Evolutionary conservation across 2,329 filamentous ascomycete species (phyloP).

Genomic region (Arthroderma sp.): DNA sequence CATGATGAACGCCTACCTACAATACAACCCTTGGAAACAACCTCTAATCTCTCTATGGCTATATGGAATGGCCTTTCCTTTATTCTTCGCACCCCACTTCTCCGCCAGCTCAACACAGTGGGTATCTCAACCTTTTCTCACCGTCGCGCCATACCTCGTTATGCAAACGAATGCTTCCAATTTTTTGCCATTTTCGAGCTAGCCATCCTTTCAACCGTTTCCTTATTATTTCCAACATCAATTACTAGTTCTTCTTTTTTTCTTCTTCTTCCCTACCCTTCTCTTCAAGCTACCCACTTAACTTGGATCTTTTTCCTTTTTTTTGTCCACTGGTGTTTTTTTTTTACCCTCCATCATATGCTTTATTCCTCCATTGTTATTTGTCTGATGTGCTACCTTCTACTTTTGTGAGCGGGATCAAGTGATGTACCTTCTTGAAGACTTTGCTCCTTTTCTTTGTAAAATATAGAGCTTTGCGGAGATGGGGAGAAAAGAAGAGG

Average conservation of each 20-base stretch:
- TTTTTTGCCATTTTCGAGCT: too few species aligned
- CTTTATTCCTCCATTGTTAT: neutral
- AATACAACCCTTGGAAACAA: too few species aligned
- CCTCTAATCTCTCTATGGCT: too few species aligned
- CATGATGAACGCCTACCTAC: too few species aligned
- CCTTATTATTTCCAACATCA: conserved; percentile 1
- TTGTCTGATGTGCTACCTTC: neutral
- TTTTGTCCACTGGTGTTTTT: neutral
- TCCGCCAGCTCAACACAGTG: too few species aligned
- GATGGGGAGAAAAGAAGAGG: neutral
- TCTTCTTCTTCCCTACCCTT: neutral
- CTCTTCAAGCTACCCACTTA: conserved; percentile 4
- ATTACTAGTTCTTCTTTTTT: conserved; percentile 8
- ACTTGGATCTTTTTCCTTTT: neutral
- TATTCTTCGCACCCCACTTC: too few species aligned
- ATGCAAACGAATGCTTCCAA: too few species aligned
- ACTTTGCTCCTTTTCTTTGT: neutral
- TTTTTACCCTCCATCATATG: conserved; percentile 1
- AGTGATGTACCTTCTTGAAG: neutral
- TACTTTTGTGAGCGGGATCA: neutral
- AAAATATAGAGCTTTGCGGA: neutral
- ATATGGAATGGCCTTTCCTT: too few species aligned
- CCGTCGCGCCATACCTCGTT: too few species aligned
- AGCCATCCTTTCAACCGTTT: too few species aligned
- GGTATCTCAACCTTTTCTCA: too few species aligned